Conservation (phyloP, 169 alveolate genomes). For the Plasmodium blacklocki region DNA sequence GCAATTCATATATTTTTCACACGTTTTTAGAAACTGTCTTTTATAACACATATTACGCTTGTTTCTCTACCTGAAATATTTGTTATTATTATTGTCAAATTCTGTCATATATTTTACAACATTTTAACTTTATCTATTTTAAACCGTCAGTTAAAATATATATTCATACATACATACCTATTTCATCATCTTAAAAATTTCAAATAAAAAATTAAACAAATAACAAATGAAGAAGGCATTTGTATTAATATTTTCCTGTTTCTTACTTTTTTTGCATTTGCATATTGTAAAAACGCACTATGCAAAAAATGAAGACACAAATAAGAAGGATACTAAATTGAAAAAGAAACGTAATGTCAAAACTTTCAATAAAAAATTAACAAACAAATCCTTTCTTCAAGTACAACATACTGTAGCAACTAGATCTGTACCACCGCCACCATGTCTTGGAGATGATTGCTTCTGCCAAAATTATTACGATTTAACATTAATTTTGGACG, state of each 20-base stretch:
- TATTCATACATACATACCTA: no score
- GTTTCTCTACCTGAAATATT: slow-evolving; percentile 53
- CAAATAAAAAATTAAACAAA: slow-evolving; percentile 16
- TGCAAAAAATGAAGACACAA: slow-evolving; percentile 24
- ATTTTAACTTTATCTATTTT: slow-evolving; percentile 40
- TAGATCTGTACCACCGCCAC: slow-evolving; percentile 14
- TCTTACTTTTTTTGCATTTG: slow-evolving; percentile 39
- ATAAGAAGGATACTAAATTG: slow-evolving; percentile 20
- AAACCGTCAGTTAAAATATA: slow-evolving; percentile 13
- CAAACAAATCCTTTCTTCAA: slow-evolving; percentile 50
- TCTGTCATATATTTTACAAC: slow-evolving; percentile 15
- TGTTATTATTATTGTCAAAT: slow-evolving; percentile 3
- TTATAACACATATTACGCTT: neutral
- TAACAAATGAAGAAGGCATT: slow-evolving; percentile 62
- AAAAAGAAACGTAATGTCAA: neutral
- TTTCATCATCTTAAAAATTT: neutral
- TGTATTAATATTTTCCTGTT: slow-evolving; percentile 44
- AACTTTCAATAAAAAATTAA: slow-evolving; percentile 11
- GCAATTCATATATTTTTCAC: slow-evolving; percentile 4
- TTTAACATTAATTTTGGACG: slow-evolving; percentile 71
- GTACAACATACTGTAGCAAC: neutral
- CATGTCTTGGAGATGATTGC: slow-evolving; percentile 59
- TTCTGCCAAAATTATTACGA: slow-evolving; percentile 63
- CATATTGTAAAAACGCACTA: slow-evolving; percentile 14
- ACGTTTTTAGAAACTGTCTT: slow-evolving; percentile 5